Evolutionary conservation across 805 yeast species (phyloP), one percentile per base, ranked within the genome.

Genomic region (Cyberlindnera mycetangii): DNA sequence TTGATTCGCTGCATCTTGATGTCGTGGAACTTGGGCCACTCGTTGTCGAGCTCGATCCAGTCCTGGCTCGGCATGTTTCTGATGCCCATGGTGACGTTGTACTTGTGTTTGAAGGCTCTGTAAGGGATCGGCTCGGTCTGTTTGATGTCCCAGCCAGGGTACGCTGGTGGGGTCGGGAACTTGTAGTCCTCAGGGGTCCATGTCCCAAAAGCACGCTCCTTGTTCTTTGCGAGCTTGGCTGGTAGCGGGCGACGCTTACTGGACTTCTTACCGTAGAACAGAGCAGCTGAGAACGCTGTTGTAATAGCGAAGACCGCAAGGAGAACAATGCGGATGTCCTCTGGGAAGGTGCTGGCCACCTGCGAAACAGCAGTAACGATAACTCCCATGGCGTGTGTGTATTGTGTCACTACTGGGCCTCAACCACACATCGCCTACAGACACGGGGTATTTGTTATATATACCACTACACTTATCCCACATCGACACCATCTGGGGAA

Each of bases 11-110:
- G 61, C 36, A 76, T 50, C 58, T 82, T 83, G 35, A 74, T 66
- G 18, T 70, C 55, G 56, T 82, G 85, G 52, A 59, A 81, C 48
- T 72, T 72, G 42, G 54, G 51, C 84, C 85, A 83, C 62, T 82
- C 81, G 48, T 78, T 79, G 59, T 82, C 88, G 46, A 83, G 67
- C 56, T 82, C 83, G 49, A 82, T 76, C 89, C 89, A 82, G 39
- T 68, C 68, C 42, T 75, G 66, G 72, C 75, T 75, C 39, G 79
- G 76, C 83, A 81, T 75, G 46, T 66, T 67, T 50, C 88, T 66
- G 34, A 81, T 81, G 7, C 88, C 89, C 89, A 82, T 82, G 19
- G 83, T 82, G 39, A 82, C 72, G 52, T 67, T 73, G 57, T 82
- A 82, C 47, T 75, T 78, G 60, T 79, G 83, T 56, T 73, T 79